Conservation (phyloP, 2,329 filamentous ascomycete genomes). For the Aureobasidium musti region DNA sequence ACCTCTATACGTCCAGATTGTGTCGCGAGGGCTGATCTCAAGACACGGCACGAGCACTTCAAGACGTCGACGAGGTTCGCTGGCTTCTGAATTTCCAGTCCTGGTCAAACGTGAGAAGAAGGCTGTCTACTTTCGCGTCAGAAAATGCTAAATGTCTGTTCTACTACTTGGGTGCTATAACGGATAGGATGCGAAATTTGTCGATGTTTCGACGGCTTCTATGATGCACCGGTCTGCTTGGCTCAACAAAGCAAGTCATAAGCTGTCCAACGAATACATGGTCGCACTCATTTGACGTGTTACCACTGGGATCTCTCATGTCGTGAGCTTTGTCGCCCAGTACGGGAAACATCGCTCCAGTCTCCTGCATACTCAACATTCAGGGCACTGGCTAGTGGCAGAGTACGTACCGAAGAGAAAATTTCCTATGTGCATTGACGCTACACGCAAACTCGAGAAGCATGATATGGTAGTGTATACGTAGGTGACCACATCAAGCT, state of each 20-base stretch:
- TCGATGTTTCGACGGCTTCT: neutral
- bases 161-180: too few relatives aligned
- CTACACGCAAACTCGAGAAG: neutral
- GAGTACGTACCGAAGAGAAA: neutral
- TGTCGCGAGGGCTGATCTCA: neutral
- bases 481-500: neutral
- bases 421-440: neutral
- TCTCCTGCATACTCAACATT: neutral
- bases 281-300: neutral
- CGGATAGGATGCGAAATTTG: neutral
- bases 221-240: neutral
- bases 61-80: neutral
- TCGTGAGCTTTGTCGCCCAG: neutral
- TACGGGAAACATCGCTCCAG: neutral
- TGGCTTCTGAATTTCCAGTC: neutral
- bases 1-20: neutral
- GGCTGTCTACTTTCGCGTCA: neutral
- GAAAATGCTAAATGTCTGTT: neutral
- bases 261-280: neutral
- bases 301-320: too few relatives aligned
- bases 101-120: neutral
- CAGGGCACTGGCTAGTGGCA: neutral
- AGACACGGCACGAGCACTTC: conserved; percentile 1
- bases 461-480: neutral
- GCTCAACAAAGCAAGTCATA: neutral